Conservation (phyloP, 305 asterid genomes). For the Fraxinus velutina region DNA sequence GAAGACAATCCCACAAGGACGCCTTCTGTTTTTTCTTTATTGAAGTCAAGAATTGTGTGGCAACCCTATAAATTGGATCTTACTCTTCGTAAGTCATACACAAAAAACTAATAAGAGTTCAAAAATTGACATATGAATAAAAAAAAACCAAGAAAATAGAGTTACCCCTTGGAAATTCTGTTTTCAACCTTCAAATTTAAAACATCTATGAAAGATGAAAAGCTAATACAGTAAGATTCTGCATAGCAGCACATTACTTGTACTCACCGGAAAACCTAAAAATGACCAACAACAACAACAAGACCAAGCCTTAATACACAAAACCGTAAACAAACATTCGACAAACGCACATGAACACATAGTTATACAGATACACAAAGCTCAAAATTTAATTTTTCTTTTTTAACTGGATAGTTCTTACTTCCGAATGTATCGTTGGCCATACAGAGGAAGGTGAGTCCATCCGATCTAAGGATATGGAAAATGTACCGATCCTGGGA, state of each 20-base stretch:
- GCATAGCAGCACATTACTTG: background rate
- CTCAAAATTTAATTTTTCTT: background rate
- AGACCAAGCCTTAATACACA: background rate
- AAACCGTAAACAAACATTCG: conserved; percentile 16
- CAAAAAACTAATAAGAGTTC: background rate
- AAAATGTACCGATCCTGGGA: conserved; percentile 93
- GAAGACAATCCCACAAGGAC: background rate
- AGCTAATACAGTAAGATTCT: background rate
- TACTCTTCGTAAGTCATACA: background rate
- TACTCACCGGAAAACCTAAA: background rate
- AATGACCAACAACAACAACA: background rate
- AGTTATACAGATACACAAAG: background rate
- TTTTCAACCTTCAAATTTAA: background rate
- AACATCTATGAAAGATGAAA: background rate
- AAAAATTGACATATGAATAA: background rate
- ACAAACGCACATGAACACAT: background rate
- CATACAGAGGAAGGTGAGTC: conserved; percentile 89
- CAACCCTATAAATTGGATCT: background rate
- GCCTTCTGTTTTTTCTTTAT: background rate
- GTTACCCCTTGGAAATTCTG: background rate
- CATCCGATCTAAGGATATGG: conserved; percentile 81
- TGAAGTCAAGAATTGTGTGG: background rate
- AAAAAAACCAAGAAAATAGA: background rate
- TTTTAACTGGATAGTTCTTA: conserved; percentile 29
- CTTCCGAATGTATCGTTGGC: conserved; percentile 92